Evolutionary conservation across 1,284 basidiomycete species (phyloP), one percentile per base, ranked within the genome.

Genomic region (Fomes fomentarius): DNA sequence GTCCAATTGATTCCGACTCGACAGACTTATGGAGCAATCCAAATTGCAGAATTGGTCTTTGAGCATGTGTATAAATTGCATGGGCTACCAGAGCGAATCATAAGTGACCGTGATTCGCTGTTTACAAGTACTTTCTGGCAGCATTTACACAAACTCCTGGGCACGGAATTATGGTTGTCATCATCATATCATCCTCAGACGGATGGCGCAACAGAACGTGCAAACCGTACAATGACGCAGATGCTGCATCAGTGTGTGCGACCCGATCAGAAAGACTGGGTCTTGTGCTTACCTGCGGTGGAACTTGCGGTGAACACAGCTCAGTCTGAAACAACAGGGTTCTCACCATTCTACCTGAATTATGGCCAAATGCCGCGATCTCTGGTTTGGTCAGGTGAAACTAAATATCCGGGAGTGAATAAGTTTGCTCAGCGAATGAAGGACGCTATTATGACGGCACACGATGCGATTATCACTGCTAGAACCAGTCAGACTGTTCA

Each of bases 51-150:
- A 54, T 12, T 78, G 1, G 57, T 77, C 17, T 71, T 77, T 33
- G 61, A 69, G 6, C 30, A 66, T 2, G 63, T 80, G 0, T 72
- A 75, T 25, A 69, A 69, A 30, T 65, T 74, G 8, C 75, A 80
- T 54, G 77, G 79, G 0, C 26, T 79, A 2, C 77, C 74, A 0
- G 63, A 66, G 9, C 41, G 44, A 0, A 77, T 84, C 17, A 64
- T 80, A 0, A 72, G 69, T 19, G 73, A 82, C 50, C 61, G 75
- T 2, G 77, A 80, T 50, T 57, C 67, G 0, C 54, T 74, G 11
- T 82, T 81, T 54, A 80, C 75, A 0, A 66, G 69, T 28, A 50
- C 47, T n/a, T 74, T 81, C 57, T 83, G 79, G 79, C 64, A 58
- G 11, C 48, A 69, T 3, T 44, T 80, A 0, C 63, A 76, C 46